Percentiles rank a stretch among this genome's conserved stretches.
Evolutionary conservation across 2,329 filamentous ascomycete species (phyloP).

Genomic region (Tricladium varicosporioides): DNA sequence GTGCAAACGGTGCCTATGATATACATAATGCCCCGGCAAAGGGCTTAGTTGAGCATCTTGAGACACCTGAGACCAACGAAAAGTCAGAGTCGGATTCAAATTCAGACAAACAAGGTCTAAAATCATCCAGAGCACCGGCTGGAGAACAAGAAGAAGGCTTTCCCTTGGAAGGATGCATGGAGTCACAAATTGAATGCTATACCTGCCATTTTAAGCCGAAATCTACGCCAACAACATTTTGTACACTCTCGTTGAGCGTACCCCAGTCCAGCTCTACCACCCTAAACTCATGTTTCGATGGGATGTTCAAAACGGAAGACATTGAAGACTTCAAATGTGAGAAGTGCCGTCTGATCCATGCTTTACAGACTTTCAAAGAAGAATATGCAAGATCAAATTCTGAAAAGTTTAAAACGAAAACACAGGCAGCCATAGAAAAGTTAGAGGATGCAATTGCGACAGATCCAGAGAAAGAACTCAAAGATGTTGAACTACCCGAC

Average conservation of each 20-base stretch:
- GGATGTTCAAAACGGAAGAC: slow-evolving; percentile 89
- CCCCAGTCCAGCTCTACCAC: slow-evolving; percentile 79
- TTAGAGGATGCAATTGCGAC: slow-evolving; percentile 70
- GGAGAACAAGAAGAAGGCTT: slow-evolving; percentile 65
- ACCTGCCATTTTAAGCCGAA: slow-evolving; percentile 88
- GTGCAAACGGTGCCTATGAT: neutral
- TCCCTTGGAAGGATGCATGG: slow-evolving; percentile 85
- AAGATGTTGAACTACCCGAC: slow-evolving; percentile 73
- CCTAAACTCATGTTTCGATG: slow-evolving; percentile 86
- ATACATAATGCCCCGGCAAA: neutral
- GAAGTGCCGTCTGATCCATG: slow-evolving; percentile 82
- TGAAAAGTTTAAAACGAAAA: slow-evolving; percentile 46
- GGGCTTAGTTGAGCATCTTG: neutral
- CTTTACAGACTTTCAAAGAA: slow-evolving; percentile 58
- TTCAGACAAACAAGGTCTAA: neutral
- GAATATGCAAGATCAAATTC: slow-evolving; percentile 57
- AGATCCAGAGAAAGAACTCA: slow-evolving; percentile 76
- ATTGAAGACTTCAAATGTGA: slow-evolving; percentile 98
- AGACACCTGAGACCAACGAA: neutral
- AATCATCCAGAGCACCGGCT: neutral
- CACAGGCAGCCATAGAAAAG: slow-evolving; percentile 59
- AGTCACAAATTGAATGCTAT: slow-evolving; percentile 93
- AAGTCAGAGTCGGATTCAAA: neutral
- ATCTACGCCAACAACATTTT: slow-evolving; percentile 79
- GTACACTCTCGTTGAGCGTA: slow-evolving; percentile 88